Percentiles rank a stretch among this genome's conserved stretches.
Evolutionary conservation across 257 asterid species (phyloP).

Genomic region (Nicotiana sylvestris): DNA sequence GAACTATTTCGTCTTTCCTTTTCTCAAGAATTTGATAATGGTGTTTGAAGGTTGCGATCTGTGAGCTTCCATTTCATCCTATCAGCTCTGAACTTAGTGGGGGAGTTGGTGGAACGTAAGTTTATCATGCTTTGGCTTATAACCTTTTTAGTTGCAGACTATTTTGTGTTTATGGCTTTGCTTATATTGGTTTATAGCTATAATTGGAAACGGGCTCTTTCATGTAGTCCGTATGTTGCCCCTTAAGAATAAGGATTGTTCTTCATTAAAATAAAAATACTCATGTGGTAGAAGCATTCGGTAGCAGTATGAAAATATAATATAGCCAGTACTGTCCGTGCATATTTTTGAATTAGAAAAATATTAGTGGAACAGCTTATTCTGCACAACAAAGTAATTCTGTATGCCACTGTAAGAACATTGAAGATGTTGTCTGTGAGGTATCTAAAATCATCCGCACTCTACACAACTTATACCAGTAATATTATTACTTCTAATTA

Average conservation of each 20-base stretch:
- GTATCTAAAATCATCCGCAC: neutral
- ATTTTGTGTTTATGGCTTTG: neutral
- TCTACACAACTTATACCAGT: neutral
- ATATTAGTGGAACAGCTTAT: neutral
- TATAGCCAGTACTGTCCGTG: neutral
- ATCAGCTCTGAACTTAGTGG: slow-evolving; percentile 87
- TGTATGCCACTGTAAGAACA: neutral
- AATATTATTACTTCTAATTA: neutral
- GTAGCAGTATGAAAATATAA: neutral
- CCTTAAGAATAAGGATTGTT: neutral
- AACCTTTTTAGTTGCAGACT: slow-evolving; percentile 8
- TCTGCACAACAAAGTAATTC: neutral
- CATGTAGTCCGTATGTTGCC: neutral
- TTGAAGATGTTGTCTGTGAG: neutral
- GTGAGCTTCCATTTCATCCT: slow-evolving; percentile 99
- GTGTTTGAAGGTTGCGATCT: slow-evolving; percentile 67
- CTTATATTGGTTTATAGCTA: neutral
- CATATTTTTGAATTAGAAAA: neutral
- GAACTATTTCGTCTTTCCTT: neutral
- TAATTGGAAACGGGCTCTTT: neutral
- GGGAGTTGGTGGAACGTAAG: slow-evolving; percentile 99
- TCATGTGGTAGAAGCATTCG: neutral
- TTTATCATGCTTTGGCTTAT: slow-evolving; percentile 8
- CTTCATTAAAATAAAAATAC: neutral
- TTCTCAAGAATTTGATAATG: slow-evolving; percentile 1